Evolutionary conservation across 176 grass and related monocot species (phyloP).

Genomic region (Stipa capillata): DNA sequence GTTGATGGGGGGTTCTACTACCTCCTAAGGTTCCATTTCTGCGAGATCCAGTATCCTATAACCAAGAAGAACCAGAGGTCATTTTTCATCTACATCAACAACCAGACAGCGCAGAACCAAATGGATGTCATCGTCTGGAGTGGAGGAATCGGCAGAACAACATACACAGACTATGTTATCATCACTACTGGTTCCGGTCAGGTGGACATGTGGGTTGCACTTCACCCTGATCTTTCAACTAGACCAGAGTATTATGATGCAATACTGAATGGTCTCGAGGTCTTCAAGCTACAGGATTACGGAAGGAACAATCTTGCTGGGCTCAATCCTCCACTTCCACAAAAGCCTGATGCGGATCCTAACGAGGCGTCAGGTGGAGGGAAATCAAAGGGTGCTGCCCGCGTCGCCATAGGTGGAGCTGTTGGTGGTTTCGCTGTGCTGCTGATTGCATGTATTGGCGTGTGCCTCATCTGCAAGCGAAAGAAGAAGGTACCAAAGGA

Average conservation of each 20-base stretch:
- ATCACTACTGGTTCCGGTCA: conserved; percentile 8
- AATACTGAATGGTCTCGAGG: conserved; percentile 66
- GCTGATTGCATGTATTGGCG: conserved; percentile 2
- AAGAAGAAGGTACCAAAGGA: conserved; percentile 40
- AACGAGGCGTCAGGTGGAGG: not conserved
- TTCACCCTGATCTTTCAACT: conserved; percentile 35
- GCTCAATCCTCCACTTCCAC: conserved; percentile 20
- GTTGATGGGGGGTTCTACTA: conserved; percentile 50
- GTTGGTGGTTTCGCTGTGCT: conserved; percentile 11
- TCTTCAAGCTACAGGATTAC: conserved; percentile 38
- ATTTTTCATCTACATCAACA: conserved; percentile 64
- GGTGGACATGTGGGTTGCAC: conserved; percentile 53
- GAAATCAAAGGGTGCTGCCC: not conserved
- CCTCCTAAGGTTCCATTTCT: conserved; percentile 68
- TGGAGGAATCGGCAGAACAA: conserved; percentile 31
- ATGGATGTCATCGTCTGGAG: conserved; percentile 47
- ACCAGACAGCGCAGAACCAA: conserved; percentile 30
- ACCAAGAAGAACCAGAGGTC: conserved; percentile 38
- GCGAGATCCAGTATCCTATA: conserved; percentile 65
- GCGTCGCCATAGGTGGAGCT: conserved; percentile 19
- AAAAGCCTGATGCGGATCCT: not conserved
- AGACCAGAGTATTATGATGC: conserved; percentile 54
- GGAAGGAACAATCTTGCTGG: conserved; percentile 31
- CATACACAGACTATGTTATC: conserved; percentile 31
- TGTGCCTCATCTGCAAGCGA: conserved; percentile 15